Evolutionary conservation across 176 grass and related monocot genomes (phyloP), one percentile per base, ranked within the genome.

Genomic region (Avena eriantha): DNA sequence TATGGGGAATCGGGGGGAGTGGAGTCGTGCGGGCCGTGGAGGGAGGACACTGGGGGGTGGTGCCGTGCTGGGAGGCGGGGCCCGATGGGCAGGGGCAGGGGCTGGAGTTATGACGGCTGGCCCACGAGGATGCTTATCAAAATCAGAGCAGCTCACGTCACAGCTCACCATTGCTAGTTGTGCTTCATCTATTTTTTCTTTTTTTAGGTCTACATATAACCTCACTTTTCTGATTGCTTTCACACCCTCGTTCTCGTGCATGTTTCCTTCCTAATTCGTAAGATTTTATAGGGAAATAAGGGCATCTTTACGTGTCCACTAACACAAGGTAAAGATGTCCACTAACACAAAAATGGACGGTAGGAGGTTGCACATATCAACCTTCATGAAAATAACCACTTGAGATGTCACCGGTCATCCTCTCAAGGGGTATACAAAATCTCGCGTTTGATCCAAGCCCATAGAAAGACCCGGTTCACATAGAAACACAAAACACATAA

Each of bases 141-240:
- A 86, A 79, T 72, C 79, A 16, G 73, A 64, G 73, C 79, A 55
- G 64, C 45, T 35, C 88, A 86, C 51, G 84, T 7, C 71, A 81
- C 83, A 78, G 79, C 83, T 77, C 72, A 83, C 65, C 53, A 0
- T 7, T 79, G 65, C 80, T 87, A 47, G 73, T 87, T 83, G 83
- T 87, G 73, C 47, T 23, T 84, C 84, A 19, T 83, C 46, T 76
- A n/a, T 0, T 39, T 49, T n/a, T 47, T 13, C 5, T 69, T 68
- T 21, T 66, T 66, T 66, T 13, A 0, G 57, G 45, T 47, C 45
- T 33, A 13, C 15, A 15, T 33, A 4, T 67, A 34, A 17, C 17
- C 63, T 4, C 4, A 16, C 63, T 17, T 68, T 54, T 76, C 7
- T 53, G 24, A 49, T 19, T 34, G 73, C 73, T 76, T 76, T 76